A percentile compares a stretch with the other conserved stretches of the same genome.
Conservation (phyloP, 2,329 filamentous ascomycete genomes). For the Aspergillus sp. region DNA sequence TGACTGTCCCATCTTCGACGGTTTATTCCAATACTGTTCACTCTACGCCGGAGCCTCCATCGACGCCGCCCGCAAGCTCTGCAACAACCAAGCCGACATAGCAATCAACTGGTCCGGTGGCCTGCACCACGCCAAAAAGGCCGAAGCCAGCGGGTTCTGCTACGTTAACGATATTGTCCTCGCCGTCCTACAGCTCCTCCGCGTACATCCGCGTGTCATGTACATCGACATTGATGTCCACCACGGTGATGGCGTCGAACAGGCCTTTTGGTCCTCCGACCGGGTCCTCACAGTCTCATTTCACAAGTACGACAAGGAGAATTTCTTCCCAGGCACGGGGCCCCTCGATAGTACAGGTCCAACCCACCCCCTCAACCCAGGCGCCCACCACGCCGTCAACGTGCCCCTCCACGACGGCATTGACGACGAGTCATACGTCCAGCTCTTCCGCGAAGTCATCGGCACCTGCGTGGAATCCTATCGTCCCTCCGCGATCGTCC, state of each 20-base stretch:
- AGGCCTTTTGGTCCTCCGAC: conserved; percentile 86
- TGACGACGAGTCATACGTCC: conserved; percentile 83
- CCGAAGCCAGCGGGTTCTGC: conserved; percentile 92
- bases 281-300: conserved; percentile 91
- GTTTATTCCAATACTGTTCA: conserved; percentile 91
- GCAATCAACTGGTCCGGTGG: conserved; percentile 98
- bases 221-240: conserved; percentile 96
- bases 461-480: conserved; percentile 77
- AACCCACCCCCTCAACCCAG: conserved; percentile 77
- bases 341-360: conserved; percentile 82
- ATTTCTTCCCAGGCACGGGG: conserved; percentile 92
- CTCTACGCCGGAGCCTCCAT: conserved; percentile 89
- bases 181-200: conserved; percentile 82
- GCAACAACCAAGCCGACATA: conserved; percentile 84
- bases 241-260: conserved; percentile 86
- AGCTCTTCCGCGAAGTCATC: conserved; percentile 80
- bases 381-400: conserved; percentile 86
- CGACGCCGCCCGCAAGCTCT: conserved; percentile 86
- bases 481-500: conserved; percentile 83
- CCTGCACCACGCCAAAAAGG: conserved; percentile 92
- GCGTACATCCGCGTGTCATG: conserved; percentile 77
- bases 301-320: conserved; percentile 86
- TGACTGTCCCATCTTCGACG: conserved; percentile 95
- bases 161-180: conserved; percentile 99
- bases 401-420: conserved; percentile 89